Conservation (phyloP, 768 basidiomycete genomes). For the Crepidotus variabilis region DNA sequence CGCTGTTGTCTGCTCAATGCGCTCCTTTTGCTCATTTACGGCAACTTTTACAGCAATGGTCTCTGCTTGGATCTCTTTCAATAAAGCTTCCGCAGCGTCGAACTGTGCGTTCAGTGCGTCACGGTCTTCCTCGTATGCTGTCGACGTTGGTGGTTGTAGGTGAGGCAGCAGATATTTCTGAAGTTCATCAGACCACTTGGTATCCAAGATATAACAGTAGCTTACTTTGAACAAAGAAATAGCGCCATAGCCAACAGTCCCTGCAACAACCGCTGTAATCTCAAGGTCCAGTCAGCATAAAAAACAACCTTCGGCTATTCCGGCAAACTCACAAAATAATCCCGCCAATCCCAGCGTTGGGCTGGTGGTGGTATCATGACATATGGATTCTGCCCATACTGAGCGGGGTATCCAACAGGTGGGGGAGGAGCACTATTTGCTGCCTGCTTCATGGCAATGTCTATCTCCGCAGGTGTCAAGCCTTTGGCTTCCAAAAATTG, state of each 20-base stretch:
- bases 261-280: conserved; percentile 93
- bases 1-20: conserved; percentile 65
- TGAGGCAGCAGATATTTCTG: conserved; percentile 92
- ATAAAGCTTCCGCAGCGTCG: conserved; percentile 77
- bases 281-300: conserved; percentile 29
- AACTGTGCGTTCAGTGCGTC: conserved; percentile 85
- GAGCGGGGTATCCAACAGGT: conserved; percentile 12
- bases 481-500: conserved; percentile 97
- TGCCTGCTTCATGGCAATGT: conserved; percentile 72
- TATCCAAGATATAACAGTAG: not conserved
- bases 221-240: conserved; percentile 73
- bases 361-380: conserved; percentile 33
- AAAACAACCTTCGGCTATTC: conserved; percentile 11
- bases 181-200: conserved; percentile 5
- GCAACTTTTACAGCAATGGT: conserved; percentile 67
- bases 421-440: conserved; percentile 25
- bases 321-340: conserved; percentile 78
- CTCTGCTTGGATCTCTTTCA: conserved; percentile 78
- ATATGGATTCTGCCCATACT: conserved; percentile 41
- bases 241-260: conserved; percentile 78
- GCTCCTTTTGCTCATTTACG: conserved; percentile 73
- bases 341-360: conserved; percentile 88
- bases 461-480: conserved; percentile 77
- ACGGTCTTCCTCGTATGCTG: conserved; percentile 87
- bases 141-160: conserved; percentile 80